phyloP scores from a whole-genome alignment of 441 rosid genomes.

The Syzygium syzygioides region DNA sequence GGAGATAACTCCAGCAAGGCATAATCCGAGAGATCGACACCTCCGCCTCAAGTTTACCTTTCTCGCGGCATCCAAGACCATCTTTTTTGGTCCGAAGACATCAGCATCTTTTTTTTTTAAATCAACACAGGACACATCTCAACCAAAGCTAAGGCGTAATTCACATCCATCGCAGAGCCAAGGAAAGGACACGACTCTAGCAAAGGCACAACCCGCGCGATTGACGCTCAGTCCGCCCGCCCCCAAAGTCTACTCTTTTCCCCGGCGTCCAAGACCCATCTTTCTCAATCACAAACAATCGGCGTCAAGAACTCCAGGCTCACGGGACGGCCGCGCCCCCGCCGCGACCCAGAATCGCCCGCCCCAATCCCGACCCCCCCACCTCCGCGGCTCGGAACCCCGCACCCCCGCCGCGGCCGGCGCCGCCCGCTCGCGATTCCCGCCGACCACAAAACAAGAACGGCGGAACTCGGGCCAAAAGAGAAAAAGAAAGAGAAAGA shows the following conservation, averaged over 20 bases:
- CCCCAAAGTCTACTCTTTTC: not conserved
- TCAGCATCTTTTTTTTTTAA: not conserved
- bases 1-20: not conserved
- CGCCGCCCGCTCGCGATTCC: not conserved
- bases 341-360: not conserved
- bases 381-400: not conserved
- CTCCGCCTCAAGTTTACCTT: not conserved
- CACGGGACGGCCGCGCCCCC: not conserved
- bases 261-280: not conserved
- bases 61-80: not conserved
- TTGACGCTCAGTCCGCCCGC: not conserved
- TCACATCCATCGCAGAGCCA: not conserved
- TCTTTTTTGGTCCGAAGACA: not conserved
- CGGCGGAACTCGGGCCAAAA: not conserved
- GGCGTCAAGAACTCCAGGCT: not conserved
- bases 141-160: not conserved
- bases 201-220: not conserved
- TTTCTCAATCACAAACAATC: not conserved
- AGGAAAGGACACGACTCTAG: not conserved
- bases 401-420: not conserved
- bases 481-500: too few species aligned
- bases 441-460: not conserved
- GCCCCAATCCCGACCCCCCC: not conserved
- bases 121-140: not conserved
- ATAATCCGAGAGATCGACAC: not conserved